phyloP scores from a whole-genome alignment of 1,284 basidiomycete genomes.

The Rhodotorula sp. region DNA sequence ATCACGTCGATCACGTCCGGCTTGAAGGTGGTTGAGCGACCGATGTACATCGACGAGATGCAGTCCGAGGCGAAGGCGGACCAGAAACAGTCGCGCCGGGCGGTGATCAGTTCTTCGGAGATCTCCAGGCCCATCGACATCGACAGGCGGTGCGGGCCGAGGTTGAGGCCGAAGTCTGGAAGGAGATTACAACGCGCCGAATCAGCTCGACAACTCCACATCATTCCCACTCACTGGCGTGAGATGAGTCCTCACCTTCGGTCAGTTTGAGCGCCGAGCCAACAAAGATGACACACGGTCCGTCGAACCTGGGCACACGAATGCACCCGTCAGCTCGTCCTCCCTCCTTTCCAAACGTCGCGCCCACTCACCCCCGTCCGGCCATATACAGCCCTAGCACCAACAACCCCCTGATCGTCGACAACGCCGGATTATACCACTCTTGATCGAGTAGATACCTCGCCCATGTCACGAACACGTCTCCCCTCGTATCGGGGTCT shows the following conservation, averaged over 20 bases:
- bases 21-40: conserved; percentile 19
- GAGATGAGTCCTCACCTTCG: not conserved
- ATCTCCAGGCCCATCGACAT: conserved; percentile 11
- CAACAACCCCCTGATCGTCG: conserved; percentile 31
- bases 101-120: conserved; percentile 4
- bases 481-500: conserved; percentile 28
- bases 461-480: conserved; percentile 32
- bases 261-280: conserved; percentile 22
- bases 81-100: conserved; percentile 31
- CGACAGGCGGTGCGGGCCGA: conserved; percentile 28
- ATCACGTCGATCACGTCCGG: conserved; percentile 33
- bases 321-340: too few relatives aligned
- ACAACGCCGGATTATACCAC: conserved; percentile 18
- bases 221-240: too few relatives aligned
- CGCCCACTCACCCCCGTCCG: conserved; percentile 13
- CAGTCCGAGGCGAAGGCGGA: conserved; percentile 18
- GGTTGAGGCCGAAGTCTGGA: conserved; percentile 36
- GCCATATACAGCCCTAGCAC: conserved; percentile 30
- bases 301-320: conserved; percentile 21
- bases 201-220: not conserved
- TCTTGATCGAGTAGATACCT: conserved; percentile 36
- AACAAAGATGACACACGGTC: conserved; percentile 32
- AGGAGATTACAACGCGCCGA: not conserved
- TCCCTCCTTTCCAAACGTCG: too few relatives aligned
- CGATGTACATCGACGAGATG: conserved; percentile 29